phyloP scores from a whole-genome alignment of 768 basidiomycete species.

The Macrolepiota albuminosa region DNA sequence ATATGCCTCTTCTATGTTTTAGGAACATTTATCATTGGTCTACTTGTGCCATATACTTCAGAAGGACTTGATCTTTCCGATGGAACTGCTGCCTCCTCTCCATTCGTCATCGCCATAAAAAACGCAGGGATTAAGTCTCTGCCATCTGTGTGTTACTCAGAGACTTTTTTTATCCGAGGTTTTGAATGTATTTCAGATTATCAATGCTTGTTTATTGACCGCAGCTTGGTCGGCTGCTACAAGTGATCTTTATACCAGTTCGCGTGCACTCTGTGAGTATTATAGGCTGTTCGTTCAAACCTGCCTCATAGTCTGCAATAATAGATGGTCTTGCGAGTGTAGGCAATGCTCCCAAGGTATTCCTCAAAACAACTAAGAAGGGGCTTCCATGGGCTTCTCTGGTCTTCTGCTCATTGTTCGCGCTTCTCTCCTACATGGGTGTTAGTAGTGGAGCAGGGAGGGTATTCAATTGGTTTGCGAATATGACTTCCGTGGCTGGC shows the following conservation, averaged over 20 bases:
- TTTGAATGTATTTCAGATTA: conserved; percentile 39
- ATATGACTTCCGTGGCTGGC: conserved; percentile 67
- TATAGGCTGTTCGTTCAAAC: not conserved
- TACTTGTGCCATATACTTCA: conserved; percentile 76
- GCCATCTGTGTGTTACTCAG: conserved; percentile 55
- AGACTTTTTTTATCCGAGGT: not conserved
- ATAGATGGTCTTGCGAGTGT: conserved; percentile 70
- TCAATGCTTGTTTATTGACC: conserved; percentile 79
- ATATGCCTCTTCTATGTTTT: conserved; percentile 79
- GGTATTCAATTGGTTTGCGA: conserved; percentile 79
- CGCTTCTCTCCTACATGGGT: conserved; percentile 79
- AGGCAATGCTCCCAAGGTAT: conserved; percentile 81
- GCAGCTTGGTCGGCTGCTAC: conserved; percentile 93
- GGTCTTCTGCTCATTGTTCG: conserved; percentile 61
- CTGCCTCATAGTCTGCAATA: conserved; percentile 18
- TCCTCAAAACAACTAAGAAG: conserved; percentile 58
- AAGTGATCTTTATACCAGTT: conserved; percentile 86
- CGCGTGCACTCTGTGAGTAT: conserved; percentile 74
- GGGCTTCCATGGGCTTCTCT: conserved; percentile 80
- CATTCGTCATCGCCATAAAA: conserved; percentile 89
- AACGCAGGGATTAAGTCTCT: conserved; percentile 82
- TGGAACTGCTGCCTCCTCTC: conserved; percentile 69
- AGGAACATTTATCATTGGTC: conserved; percentile 72
- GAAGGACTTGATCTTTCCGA: conserved; percentile 42
- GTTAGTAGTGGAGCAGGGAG: conserved; percentile 56